Percentiles rank a stretch among this genome's conserved stretches.
Evolutionary conservation across 140 eudicot genomes (phyloP).

Genomic region (Cichorium intybus): DNA sequence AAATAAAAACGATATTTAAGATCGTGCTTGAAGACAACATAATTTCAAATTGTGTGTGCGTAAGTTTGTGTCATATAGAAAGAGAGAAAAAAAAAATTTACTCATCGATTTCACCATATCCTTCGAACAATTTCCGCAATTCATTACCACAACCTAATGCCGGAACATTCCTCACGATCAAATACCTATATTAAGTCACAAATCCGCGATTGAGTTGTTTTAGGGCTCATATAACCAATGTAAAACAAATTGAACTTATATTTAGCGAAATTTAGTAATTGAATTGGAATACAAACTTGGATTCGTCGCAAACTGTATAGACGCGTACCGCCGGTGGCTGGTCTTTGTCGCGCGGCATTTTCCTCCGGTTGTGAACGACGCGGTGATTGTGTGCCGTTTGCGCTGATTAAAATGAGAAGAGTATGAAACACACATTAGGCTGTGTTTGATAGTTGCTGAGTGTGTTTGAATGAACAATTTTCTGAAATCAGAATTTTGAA

Average conservation of each 20-base stretch:
- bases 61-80: background rate
- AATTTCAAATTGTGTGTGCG: background rate
- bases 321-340: conserved; percentile 71
- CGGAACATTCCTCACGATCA: conserved; percentile 45
- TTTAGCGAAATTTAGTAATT: background rate
- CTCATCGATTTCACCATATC: conserved; percentile 45
- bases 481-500: too few species aligned
- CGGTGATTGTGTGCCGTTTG: background rate
- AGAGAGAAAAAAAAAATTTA: conserved; percentile 3
- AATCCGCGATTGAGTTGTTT: conserved; percentile 4
- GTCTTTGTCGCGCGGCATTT: conserved; percentile 59
- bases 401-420: background rate
- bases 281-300: conserved; percentile 44
- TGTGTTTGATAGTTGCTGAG: too few species aligned
- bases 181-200: conserved; percentile 7
- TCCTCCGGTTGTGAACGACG: conserved; percentile 3
- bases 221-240: conserved; percentile 18
- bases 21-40: background rate
- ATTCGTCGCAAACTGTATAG: conserved; percentile 83
- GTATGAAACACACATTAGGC: too few species aligned
- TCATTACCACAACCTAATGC: conserved; percentile 47
- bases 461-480: too few species aligned
- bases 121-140: conserved; percentile 31
- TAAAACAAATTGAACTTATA: background rate
- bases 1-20: background rate